These are phyloP conservation scores for Verticillium albo-atrum DNA, from an alignment of 2,329 filamentous ascomycete species.

Conservation along the genomic window DNA sequence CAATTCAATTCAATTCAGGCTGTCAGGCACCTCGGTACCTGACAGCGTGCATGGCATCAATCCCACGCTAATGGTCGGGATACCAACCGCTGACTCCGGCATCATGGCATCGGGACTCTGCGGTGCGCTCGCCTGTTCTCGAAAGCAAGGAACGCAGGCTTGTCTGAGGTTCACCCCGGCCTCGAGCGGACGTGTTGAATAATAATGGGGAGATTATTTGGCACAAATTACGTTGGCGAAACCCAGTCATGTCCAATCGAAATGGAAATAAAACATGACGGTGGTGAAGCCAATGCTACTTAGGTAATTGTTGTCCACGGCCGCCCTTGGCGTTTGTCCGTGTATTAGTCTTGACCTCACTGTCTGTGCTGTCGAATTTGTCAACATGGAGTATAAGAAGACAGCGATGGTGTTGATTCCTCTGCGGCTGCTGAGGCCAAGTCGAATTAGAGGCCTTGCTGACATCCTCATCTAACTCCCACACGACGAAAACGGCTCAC, in stretches of 20 bases:
- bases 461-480: background rate
- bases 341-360: background rate
- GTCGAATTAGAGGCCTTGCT: background rate
- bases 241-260: background rate
- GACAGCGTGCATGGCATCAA: background rate
- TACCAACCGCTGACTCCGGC: background rate
- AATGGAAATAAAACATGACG: background rate
- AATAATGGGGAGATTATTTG: background rate
- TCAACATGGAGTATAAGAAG: background rate
- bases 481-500: background rate
- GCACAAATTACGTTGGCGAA: background rate
- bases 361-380: background rate
- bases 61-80: background rate
- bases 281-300: background rate
- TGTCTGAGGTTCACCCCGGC: background rate
- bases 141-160: background rate
- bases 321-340: background rate
- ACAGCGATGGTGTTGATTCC: too few species aligned
- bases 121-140: background rate
- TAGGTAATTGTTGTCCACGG: background rate
- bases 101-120: background rate
- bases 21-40: too few species aligned
- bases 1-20: too few species aligned
- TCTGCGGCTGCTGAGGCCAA: background rate
- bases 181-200: background rate